Base-by-base conservation (phyloP, 192 early-diverging fungal species). In the Oehlia diaphana region DNA sequence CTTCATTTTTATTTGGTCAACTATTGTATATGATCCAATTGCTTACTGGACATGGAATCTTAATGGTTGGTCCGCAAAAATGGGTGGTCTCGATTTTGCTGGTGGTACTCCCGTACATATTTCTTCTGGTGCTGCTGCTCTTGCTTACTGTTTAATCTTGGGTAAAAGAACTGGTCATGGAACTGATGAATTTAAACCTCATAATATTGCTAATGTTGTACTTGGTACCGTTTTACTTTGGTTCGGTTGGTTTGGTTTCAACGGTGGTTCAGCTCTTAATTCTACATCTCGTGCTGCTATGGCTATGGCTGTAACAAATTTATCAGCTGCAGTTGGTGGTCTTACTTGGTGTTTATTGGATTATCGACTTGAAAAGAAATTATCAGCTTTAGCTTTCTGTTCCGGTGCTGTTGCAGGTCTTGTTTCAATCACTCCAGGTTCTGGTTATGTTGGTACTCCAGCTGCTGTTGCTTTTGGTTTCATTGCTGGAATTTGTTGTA, bases 181-280 rank as follows among this genome's bases (percentile, higher is more conserved):
- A 16, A 83, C 80, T 8, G 90, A 94, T 26, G 86, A 87, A 44
- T 94, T 92, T 83, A 91, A 91, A 65, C 95, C 96, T 13, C 95
- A 97, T 85, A 95, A 93, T 85, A 92, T 97, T 86, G 91, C 93
- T 80, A 95, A 95, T 84, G 96, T 99, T 39, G 94, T 96, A 74
- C 88, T 98, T 63, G 97, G 96, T 19, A 93, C 94, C 26, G 91
- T 90, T 61, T 89, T 98, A 64, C 88, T 98, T 68, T 97, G 96
- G 95, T 96, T 96, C 72, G 96, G 97, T 66, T 98, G 97, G 97
- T 94, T 95, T 69, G 96, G 95, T 0, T 99, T 99, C 88, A 98
- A 99, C 84, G 96, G 92, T 63, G 97, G 97, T 66, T 94, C 93
- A 42, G 93, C 93, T 33, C 84, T 93, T 49, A 89, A 90, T 6